These are phyloP conservation scores for Apium graveolens DNA, from an alignment of 129 eudicot species.

Conservation along the genomic window DNA sequence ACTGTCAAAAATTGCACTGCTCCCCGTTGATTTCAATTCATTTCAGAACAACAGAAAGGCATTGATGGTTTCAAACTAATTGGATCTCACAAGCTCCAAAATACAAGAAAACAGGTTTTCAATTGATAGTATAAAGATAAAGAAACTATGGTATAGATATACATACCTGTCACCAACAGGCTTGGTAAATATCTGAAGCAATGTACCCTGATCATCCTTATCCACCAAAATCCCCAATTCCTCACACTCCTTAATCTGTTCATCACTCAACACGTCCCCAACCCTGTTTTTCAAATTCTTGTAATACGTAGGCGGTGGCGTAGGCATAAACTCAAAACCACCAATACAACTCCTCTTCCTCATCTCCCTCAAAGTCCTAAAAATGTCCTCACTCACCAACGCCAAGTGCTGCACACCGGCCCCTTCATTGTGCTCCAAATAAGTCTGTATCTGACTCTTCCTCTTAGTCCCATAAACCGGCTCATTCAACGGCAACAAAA, in stretches of 20 bases:
- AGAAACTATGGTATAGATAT: not conserved
- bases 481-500: constrained; percentile 61
- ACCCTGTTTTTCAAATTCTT: constrained; percentile 54
- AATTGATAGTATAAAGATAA: not conserved
- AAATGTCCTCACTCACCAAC: constrained; percentile 57
- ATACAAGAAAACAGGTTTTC: not conserved
- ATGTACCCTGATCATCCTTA: constrained; percentile 81
- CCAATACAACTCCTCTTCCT: constrained; percentile 51
- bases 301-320: constrained; percentile 77
- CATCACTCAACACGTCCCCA: constrained; percentile 65
- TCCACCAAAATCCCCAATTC: constrained; percentile 88
- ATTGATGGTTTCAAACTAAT: not conserved
- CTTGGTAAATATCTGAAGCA: constrained; percentile 86
- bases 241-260: constrained; percentile 79
- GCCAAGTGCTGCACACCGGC: constrained; percentile 93
- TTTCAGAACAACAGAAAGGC: not conserved
- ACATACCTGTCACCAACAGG: constrained; percentile 84
- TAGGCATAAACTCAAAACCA: constrained; percentile 95
- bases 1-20: not conserved
- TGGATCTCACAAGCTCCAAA: not conserved
- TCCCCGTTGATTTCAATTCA: not conserved
- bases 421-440: constrained; percentile 86
- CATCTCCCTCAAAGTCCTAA: constrained; percentile 80
- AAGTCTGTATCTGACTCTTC: constrained; percentile 91
- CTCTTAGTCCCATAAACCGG: constrained; percentile 73